A percentile compares a stretch with the other conserved stretches of the same genome.
phyloP scores from a whole-genome alignment of 371 early-diverging fungal species.

The Mucor racemosus region DNA sequence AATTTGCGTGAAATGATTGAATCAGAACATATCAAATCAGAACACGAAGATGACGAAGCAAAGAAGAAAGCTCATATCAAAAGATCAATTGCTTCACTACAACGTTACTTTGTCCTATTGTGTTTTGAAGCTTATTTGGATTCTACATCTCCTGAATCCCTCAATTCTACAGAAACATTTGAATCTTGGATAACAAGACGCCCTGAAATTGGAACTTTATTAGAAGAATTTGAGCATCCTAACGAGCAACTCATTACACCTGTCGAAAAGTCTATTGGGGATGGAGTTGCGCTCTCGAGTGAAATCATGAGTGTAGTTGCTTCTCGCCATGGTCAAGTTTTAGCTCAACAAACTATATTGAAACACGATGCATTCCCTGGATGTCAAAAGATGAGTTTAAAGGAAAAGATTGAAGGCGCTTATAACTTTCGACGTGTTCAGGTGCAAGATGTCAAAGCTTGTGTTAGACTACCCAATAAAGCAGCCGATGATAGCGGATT shows the following conservation, averaged over 20 bases:
- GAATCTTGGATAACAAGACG: conserved; percentile 52
- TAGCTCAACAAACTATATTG: conserved; percentile 60
- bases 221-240: conserved; percentile 41
- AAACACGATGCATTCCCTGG: conserved; percentile 68
- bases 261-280: conserved; percentile 55
- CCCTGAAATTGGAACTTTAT: conserved; percentile 55
- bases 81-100: conserved; percentile 38
- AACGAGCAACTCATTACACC: conserved; percentile 39
- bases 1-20: conserved; percentile 62
- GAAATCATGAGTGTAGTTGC: conserved; percentile 63
- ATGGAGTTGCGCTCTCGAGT: conserved; percentile 61
- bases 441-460: conserved; percentile 27
- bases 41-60: conserved; percentile 27
- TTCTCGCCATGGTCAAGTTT: conserved; percentile 54
- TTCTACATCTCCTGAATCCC: conserved; percentile 21
- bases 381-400: conserved; percentile 60
- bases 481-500: conserved; percentile 45
- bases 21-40: conserved; percentile 41
- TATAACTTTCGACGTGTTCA: conserved; percentile 58
- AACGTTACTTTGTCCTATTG: conserved; percentile 58
- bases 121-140: conserved; percentile 54
- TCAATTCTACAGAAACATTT: conserved; percentile 38
- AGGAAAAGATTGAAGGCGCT: conserved; percentile 63
- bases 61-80: conserved; percentile 22
- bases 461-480: conserved; percentile 32